phyloP scores from a whole-genome alignment of 2,329 filamentous ascomycete genomes.

The Decorospora gaudefroyi region DNA sequence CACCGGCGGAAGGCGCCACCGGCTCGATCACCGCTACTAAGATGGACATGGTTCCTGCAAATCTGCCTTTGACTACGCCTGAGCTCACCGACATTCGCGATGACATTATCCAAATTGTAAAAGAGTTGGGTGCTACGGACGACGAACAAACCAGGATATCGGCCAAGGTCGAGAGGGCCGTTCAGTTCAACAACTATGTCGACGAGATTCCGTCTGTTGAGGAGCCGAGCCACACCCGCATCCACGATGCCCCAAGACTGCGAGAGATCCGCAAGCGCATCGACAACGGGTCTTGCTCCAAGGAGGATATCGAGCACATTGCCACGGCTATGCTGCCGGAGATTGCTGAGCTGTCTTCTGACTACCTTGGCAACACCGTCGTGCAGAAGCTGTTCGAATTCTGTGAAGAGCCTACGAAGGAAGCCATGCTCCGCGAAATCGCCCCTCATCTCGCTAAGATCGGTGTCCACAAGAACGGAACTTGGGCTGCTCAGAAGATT shows the following conservation, averaged over 20 bases:
- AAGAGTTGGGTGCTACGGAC: conserved; percentile 81
- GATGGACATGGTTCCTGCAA: conserved; percentile 48
- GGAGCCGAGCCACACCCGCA: conserved; percentile 84
- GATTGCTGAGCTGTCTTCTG: conserved; percentile 90
- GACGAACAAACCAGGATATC: conserved; percentile 77
- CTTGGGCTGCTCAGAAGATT: conserved; percentile 99
- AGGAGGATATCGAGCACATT: conserved; percentile 87
- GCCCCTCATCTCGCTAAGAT: conserved; percentile 93
- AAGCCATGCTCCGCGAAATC: conserved; percentile 87
- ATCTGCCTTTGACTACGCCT: conserved; percentile 67
- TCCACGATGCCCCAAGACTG: conserved; percentile 92
- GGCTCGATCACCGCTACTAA: conserved; percentile 44
- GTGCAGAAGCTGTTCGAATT: conserved; percentile 98
- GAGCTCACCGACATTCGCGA: conserved; percentile 75
- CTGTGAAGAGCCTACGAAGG: conserved; percentile 86
- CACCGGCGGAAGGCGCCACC: conserved; percentile 49
- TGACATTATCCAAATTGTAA: conserved; percentile 84
- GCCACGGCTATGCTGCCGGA: conserved; percentile 94
- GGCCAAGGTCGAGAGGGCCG: conserved; percentile 73
- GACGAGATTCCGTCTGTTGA: conserved; percentile 87
- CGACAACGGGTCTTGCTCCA: conserved; percentile 87
- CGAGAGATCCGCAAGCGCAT: conserved; percentile 97
- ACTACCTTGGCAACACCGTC: conserved; percentile 98
- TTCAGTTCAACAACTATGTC: conserved; percentile 71
- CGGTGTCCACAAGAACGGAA: conserved; percentile 98